Base-by-base conservation (phyloP, 1,139 yeast genomes). In the Protomyces pachydermus region DNA sequence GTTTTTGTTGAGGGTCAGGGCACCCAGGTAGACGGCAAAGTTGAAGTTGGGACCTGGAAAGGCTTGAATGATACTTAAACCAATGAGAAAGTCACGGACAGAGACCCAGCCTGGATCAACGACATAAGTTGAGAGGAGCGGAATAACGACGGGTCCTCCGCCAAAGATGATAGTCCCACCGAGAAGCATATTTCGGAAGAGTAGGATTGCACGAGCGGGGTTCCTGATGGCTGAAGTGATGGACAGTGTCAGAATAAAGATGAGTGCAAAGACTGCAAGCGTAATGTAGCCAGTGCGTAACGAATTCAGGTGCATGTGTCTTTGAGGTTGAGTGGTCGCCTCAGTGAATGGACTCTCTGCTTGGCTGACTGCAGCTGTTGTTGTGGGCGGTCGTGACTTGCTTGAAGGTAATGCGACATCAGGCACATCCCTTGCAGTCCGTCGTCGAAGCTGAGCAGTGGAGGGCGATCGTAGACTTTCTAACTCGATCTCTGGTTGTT, bases 91-190 rank as follows among this genome's bases (percentile, higher is more conserved):
- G 55, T 66, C 68, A 12, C 68, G 65, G 12, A 60, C 32, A 23
- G 63, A 34, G 2, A 66, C 68, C 68, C 68, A 65, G 34, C 67
- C 66, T 28, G 65, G 66, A 3, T 63, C 35, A 5, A 66, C 68
- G 34, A 60, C 65, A 32, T 66, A 66, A 20, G 62, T 61, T 3
- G 67, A 67, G 18, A 66, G 55, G 16, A 66, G 60, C 3, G 68
- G 67, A 54, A 66, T 66, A 18, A 66, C 67, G 28, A 66, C 67
- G 2, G 68, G 67, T 10, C 68, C 68, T 2, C 68, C 67, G 14
- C 68, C 68, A 35, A 66, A 66, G 8, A 66, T 66, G 52, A 66
- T 65, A 2, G 68, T 66, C 5, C 67, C 67, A 12, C 67, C 67
- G 14, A 66, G 64, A 34, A 65, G 65, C 46, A 66, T 51, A 32